Evolutionary conservation across 768 basidiomycete genomes (phyloP).

Genomic region (Asterophora parasitica): DNA sequence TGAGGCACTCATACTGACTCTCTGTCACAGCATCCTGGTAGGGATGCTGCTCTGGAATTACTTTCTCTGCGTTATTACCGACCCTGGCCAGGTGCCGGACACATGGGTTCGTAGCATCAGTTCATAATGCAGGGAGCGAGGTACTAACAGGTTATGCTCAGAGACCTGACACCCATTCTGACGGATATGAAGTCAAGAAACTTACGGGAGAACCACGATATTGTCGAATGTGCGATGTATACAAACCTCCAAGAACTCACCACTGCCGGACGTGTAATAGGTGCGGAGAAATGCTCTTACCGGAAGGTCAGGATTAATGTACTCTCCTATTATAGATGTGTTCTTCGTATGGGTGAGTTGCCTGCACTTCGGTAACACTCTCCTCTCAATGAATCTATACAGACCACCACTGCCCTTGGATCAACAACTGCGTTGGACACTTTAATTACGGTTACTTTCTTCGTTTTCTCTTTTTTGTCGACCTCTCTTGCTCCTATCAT

Average conservation of each 20-base stretch:
- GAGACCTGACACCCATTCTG: constrained; percentile 69
- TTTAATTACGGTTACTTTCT: constrained; percentile 86
- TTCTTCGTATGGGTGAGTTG: constrained; percentile 79
- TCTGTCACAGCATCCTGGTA: constrained; percentile 56
- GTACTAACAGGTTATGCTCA: constrained; percentile 24
- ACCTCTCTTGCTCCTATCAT: constrained; percentile 86
- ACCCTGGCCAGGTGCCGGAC: constrained; percentile 80
- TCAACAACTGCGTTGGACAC: constrained; percentile 92
- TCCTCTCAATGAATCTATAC: constrained; percentile 9
- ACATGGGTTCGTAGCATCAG: constrained; percentile 56
- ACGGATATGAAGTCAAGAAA: constrained; percentile 89
- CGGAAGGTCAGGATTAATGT: not conserved
- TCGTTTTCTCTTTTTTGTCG: constrained; percentile 90
- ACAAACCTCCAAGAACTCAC: constrained; percentile 87
- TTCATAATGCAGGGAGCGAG: not conserved
- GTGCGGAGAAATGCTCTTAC: constrained; percentile 15
- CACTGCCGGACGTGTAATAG: constrained; percentile 88
- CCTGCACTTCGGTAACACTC: not conserved
- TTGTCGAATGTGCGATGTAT: constrained; percentile 81
- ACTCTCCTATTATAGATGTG: constrained; percentile 45
- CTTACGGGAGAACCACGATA: constrained; percentile 77
- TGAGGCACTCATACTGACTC: constrained; percentile 8
- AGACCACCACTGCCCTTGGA: constrained; percentile 94
- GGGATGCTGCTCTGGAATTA: constrained; percentile 86
- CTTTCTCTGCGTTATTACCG: constrained; percentile 71